phyloP scores from a whole-genome alignment of 495 filamentous ascomycete species.

The Cetradonia linearis region DNA sequence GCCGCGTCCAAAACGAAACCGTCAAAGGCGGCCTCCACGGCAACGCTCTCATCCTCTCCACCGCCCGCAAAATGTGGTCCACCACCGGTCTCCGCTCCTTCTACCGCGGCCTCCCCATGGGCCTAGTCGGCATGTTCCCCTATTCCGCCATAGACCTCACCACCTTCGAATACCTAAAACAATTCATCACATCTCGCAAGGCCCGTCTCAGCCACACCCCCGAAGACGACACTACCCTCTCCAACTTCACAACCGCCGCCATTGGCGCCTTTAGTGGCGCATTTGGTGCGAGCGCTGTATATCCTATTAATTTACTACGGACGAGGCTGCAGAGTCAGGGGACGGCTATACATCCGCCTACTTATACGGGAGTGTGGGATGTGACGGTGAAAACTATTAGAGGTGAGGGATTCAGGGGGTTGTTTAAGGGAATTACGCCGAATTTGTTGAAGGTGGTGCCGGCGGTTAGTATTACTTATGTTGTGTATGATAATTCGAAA shows the following conservation, averaged over 20 bases:
- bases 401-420: slow-evolving; percentile 72
- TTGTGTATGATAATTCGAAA: slow-evolving; percentile 96
- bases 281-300: slow-evolving; percentile 87
- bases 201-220: slow-evolving; percentile 59
- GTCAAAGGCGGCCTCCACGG: slow-evolving; percentile 75
- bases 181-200: slow-evolving; percentile 54
- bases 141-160: slow-evolving; percentile 95
- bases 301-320: slow-evolving; percentile 88
- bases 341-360: slow-evolving; percentile 79
- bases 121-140: slow-evolving; percentile 90
- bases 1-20: slow-evolving; percentile 88
- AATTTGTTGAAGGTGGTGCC: slow-evolving; percentile 96
- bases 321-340: slow-evolving; percentile 93
- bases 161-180: slow-evolving; percentile 89
- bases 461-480: slow-evolving; percentile 93
- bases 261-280: slow-evolving; percentile 87
- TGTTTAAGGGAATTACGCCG: slow-evolving; percentile 92
- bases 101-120: slow-evolving; percentile 88
- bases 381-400: slow-evolving; percentile 70
- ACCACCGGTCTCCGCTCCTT: slow-evolving; percentile 63
- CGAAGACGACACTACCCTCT: slow-evolving; percentile 76
- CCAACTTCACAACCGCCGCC: slow-evolving; percentile 65
- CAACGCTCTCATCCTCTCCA: slow-evolving; percentile 72
- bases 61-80: slow-evolving; percentile 73
- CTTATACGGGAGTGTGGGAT: slow-evolving; percentile 81